These are phyloP conservation scores for Pochonia chlamydosporia DNA, from an alignment of 2,329 filamentous ascomycete species.

Conservation along the genomic window DNA sequence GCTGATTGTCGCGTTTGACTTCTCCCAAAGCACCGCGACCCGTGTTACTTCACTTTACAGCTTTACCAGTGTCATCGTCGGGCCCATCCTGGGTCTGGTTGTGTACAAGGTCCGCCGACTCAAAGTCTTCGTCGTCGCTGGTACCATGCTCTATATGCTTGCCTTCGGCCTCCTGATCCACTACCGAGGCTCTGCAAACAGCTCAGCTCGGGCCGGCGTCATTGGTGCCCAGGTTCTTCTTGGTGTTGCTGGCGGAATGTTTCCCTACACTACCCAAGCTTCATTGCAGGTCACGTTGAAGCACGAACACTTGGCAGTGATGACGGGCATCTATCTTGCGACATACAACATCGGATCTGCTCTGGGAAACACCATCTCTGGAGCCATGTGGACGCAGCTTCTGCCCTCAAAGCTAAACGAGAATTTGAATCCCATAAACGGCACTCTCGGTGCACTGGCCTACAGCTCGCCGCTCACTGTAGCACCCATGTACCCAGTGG, in stretches of 20 bases:
- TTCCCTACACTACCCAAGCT: slow-evolving; percentile 53
- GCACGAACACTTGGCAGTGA: slow-evolving; percentile 50
- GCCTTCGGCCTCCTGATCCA: slow-evolving; percentile 52
- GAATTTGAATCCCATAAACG: slow-evolving; percentile 38
- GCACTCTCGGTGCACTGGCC: slow-evolving; percentile 43
- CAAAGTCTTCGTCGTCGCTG: slow-evolving; percentile 46
- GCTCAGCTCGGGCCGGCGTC: slow-evolving; percentile 44
- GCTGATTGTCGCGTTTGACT: slow-evolving; percentile 45
- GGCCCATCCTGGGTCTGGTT: slow-evolving; percentile 39
- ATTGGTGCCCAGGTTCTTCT: slow-evolving; percentile 57
- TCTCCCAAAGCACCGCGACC: slow-evolving; percentile 39
- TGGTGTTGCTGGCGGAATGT: slow-evolving; percentile 50
- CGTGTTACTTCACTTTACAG: slow-evolving; percentile 45
- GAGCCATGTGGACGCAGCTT: slow-evolving; percentile 54
- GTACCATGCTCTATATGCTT: slow-evolving; percentile 47
- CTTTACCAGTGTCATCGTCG: slow-evolving; percentile 43
- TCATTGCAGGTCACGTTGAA: slow-evolving; percentile 51
- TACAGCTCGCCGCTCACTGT: slow-evolving; percentile 52
- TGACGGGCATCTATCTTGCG: slow-evolving; percentile 50
- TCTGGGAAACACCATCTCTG: slow-evolving; percentile 51
- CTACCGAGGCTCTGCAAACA: slow-evolving; percentile 41
- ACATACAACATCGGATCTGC: slow-evolving; percentile 53
- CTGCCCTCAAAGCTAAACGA: slow-evolving; percentile 43
- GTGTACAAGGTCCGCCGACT: slow-evolving; percentile 46
- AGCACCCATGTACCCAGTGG: slow-evolving; percentile 48